phyloP scores from a whole-genome alignment of 768 basidiomycete species.

The Neoboletus subvelutipes region DNA sequence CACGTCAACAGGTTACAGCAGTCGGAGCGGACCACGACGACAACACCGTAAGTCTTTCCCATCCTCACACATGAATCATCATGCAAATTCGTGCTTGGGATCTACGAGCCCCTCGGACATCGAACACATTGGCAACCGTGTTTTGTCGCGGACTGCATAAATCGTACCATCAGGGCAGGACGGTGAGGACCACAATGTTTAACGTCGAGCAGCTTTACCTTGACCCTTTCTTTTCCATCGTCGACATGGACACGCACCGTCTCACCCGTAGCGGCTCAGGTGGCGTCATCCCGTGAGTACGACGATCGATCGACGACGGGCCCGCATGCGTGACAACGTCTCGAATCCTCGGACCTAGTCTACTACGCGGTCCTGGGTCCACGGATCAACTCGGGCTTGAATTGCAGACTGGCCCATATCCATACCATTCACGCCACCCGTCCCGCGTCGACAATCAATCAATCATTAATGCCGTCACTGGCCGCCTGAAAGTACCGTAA shows the following conservation, averaged over 20 bases:
- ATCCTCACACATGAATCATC: background rate
- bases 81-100: background rate
- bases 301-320: background rate
- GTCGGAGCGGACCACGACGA: background rate
- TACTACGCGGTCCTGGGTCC: background rate
- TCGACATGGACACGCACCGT: background rate
- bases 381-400: background rate
- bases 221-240: background rate
- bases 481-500: background rate
- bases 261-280: background rate
- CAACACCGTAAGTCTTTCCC: background rate
- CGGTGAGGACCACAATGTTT: background rate
- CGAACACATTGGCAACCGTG: background rate
- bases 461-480: background rate
- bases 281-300: background rate
- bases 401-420: no score
- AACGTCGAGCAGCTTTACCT: background rate
- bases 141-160: no score
- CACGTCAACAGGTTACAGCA: background rate
- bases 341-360: background rate
- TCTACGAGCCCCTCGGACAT: background rate
- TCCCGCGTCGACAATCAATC: background rate
- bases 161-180: background rate
- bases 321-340: background rate
- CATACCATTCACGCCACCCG: background rate